phyloP scores from a whole-genome alignment of 371 early-diverging fungal species.

The Blakeslea trispora region DNA sequence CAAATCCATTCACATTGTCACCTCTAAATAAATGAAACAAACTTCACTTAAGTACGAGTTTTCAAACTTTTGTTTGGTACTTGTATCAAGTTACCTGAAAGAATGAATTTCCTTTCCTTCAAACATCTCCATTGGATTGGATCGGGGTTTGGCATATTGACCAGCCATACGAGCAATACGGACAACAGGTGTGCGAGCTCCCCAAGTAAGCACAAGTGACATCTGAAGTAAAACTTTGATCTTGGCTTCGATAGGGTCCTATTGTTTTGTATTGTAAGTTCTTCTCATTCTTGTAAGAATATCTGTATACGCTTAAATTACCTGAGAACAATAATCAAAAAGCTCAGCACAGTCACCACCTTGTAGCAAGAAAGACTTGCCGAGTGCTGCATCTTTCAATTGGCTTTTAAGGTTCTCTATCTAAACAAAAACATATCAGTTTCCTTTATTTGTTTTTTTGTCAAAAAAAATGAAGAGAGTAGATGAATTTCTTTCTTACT shows the following conservation, averaged over 20 bases:
- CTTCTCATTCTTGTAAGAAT: background rate
- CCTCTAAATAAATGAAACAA: constrained; percentile 55
- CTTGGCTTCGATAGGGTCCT: constrained; percentile 90
- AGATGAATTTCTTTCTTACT: constrained; percentile 42
- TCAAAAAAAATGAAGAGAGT: no score
- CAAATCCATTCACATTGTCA: constrained; percentile 96
- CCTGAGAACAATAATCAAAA: constrained; percentile 93
- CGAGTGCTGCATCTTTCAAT: constrained; percentile 85
- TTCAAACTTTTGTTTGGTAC: no score
- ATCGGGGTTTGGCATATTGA: constrained; percentile 97
- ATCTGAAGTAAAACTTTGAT: constrained; percentile 95
- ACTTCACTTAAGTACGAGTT: constrained; percentile 1
- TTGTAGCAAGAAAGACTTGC: constrained; percentile 92
- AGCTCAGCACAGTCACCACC: constrained; percentile 98
- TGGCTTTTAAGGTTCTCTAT: constrained; percentile 81
- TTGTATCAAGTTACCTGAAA: no score
- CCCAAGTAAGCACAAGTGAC: constrained; percentile 94
- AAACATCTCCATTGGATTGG: constrained; percentile 85
- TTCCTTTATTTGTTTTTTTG: background rate
- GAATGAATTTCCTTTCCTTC: constrained; percentile 81
- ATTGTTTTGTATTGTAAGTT: background rate
- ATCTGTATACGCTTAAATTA: constrained; percentile 24
- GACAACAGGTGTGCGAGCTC: constrained; percentile 89
- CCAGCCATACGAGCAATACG: constrained; percentile 98
- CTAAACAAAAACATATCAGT: constrained; percentile 39